Base-by-base conservation (phyloP, 208 protist species). In the Acanthamoeba culbertsoni region DNA sequence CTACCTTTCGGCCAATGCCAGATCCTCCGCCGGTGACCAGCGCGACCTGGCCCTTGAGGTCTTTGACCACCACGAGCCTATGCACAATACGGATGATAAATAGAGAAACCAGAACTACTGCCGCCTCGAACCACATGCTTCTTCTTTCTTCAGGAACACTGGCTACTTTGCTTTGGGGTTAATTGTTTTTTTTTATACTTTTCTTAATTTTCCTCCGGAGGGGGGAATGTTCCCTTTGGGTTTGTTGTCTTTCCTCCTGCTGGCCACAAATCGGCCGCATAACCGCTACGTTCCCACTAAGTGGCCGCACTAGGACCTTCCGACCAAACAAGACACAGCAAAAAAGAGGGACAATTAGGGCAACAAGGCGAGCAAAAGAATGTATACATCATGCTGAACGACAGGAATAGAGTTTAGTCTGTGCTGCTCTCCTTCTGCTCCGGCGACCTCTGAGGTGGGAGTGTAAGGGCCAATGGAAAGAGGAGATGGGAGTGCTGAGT, bases 1-100 rank as follows among this genome's bases (percentile, higher is more conserved):
- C 20, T 23, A 89, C 51, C 79, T 68, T 57, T 26, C 79, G 46
- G 3, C 79, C 79, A 2, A 89, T 89, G 48, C 79, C 79, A 31
- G 51, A 68, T 20, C 79, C 79, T 3, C 79, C 79, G 31, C 79
- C 79, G 14, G 79, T 89, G 51, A 89, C 79, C 33, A 89, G 79
- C 33, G 35, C 79, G 1, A 89, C 79, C 28, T 89, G 45, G 35
- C 79, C 79, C 31, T 37, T 65, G 35, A 89, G 40, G 10, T 89
- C 79, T 51, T 89, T 89, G 28, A 89, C 71, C 43, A 82, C 71
- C 2, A 82, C 26, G 6, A 82, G 6, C 42, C 71, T 35, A 31
- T 82, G 43, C 71, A 82, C 71, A 20, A 82, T 31, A 8, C 43
- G 71, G 6, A 82, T 14, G 20, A 82, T 43, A 35, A 35, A 82